Conservation (phyloP, 1,139 yeast genomes). For the Taphrina communis region DNA sequence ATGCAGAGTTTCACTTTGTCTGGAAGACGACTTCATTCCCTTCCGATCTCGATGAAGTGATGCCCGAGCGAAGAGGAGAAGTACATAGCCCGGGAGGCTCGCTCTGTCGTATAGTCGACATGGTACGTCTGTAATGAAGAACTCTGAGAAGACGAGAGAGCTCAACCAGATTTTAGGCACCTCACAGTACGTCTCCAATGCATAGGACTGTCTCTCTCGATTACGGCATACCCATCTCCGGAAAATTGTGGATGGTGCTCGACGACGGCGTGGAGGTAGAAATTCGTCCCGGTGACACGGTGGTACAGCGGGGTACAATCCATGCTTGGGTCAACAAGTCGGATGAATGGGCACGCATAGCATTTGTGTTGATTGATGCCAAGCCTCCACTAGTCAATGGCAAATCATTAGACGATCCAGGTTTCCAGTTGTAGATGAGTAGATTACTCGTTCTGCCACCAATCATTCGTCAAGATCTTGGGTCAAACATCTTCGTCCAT, state of each 20-base stretch:
- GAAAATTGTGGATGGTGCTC: conserved; percentile 8
- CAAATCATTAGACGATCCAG: conserved; percentile 6
- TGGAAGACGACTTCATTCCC: conserved; percentile 11
- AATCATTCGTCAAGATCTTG: no score
- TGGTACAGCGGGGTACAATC: conserved; percentile 11
- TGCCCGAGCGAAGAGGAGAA: background rate
- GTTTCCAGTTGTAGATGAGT: background rate
- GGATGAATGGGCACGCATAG: conserved; percentile 9
- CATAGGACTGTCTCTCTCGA: conserved; percentile 12
- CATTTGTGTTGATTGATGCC: conserved; percentile 7
- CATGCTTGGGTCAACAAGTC: conserved; percentile 12
- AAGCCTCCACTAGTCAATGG: background rate
- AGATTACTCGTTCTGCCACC: no score
- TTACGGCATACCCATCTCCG: conserved; percentile 2
- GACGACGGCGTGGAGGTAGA: conserved; percentile 12
- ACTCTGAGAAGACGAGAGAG: background rate
- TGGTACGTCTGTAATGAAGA: background rate
- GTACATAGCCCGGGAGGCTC: conserved; percentile 5
- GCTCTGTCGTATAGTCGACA: conserved; percentile 2
- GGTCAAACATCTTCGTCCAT: no score
- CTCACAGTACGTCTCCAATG: background rate
- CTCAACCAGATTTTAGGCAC: background rate
- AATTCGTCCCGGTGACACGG: background rate
- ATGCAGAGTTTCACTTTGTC: conserved; percentile 6
- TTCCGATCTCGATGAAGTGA: background rate